Conservation (phyloP, 1,284 basidiomycete genomes). For the Leccinum variabile region DNA sequence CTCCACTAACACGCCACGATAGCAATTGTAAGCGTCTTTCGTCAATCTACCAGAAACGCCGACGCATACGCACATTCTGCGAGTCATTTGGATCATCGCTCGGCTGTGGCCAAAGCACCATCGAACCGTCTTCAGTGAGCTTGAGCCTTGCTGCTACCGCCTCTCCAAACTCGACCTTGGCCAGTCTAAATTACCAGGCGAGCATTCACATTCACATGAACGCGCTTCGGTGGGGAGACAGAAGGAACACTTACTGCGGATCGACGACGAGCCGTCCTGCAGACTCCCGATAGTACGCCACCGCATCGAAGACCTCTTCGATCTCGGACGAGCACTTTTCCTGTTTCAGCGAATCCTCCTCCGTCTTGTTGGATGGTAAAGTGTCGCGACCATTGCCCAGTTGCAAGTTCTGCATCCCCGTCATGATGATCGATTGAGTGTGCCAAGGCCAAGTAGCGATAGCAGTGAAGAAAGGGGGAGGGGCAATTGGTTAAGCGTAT, state of each 20-base stretch:
- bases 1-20: constrained; percentile 39
- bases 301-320: constrained; percentile 40
- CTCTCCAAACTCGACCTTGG: constrained; percentile 52
- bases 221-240: not conserved
- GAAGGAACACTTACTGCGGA: constrained; percentile 46
- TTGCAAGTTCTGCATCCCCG: not conserved
- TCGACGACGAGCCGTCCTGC: constrained; percentile 64
- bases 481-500: not conserved
- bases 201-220: not conserved
- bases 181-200: constrained; percentile 41
- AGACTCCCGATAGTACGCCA: constrained; percentile 52
- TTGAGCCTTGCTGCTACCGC: constrained; percentile 47
- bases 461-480: not conserved
- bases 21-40: not conserved
- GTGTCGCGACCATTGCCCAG: not conserved
- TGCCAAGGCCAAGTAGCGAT: not conserved
- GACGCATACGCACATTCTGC: constrained; percentile 44
- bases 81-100: constrained; percentile 54
- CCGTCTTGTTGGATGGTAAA: not conserved
- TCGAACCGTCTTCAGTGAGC: constrained; percentile 47
- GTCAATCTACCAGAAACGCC: not conserved
- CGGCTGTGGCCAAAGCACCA: constrained; percentile 59
- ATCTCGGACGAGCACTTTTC: not conserved
- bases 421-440: not conserved
- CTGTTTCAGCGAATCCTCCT: not conserved